These are phyloP conservation scores for Boletus subparvulus DNA, from an alignment of 768 basidiomycete genomes.

Conservation along the genomic window DNA sequence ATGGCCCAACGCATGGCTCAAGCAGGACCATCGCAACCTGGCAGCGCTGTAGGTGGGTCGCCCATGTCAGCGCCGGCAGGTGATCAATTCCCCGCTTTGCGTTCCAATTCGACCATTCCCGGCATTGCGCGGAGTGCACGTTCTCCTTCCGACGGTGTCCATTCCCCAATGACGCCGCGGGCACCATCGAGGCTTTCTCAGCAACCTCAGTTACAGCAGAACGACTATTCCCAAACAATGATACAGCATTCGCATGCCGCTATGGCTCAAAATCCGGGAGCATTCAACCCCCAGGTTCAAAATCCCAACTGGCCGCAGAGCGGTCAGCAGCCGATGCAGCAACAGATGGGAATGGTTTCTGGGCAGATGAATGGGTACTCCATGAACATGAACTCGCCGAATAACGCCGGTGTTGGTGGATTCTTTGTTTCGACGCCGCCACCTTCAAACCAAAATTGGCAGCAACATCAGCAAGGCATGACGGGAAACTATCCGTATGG, in stretches of 20 bases:
- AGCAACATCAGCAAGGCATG: constrained; percentile 29
- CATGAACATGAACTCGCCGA: constrained; percentile 40
- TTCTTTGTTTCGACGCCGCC: constrained; percentile 28
- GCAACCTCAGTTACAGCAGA: constrained; percentile 51
- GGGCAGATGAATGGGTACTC: constrained; percentile 37
- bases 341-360: constrained; percentile 33
- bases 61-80: constrained; percentile 43
- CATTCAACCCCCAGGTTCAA: constrained; percentile 38
- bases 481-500: constrained; percentile 31
- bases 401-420: constrained; percentile 27
- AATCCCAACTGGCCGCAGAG: constrained; percentile 50
- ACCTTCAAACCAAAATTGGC: constrained; percentile 30
- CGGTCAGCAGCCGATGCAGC: constrained; percentile 54
- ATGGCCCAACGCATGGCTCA: constrained; percentile 47
- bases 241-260: constrained; percentile 36
- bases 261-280: constrained; percentile 28
- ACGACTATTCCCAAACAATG: constrained; percentile 39
- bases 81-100: constrained; percentile 48
- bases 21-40: constrained; percentile 37
- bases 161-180: constrained; percentile 44
- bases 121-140: constrained; percentile 74
- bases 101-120: constrained; percentile 62
- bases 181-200: constrained; percentile 36
- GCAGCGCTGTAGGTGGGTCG: constrained; percentile 34
- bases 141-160: constrained; percentile 67